A percentile compares a stretch with the other conserved stretches of the same genome.
Conservation (phyloP, 257 asterid genomes). For the Verbena officinalis region DNA sequence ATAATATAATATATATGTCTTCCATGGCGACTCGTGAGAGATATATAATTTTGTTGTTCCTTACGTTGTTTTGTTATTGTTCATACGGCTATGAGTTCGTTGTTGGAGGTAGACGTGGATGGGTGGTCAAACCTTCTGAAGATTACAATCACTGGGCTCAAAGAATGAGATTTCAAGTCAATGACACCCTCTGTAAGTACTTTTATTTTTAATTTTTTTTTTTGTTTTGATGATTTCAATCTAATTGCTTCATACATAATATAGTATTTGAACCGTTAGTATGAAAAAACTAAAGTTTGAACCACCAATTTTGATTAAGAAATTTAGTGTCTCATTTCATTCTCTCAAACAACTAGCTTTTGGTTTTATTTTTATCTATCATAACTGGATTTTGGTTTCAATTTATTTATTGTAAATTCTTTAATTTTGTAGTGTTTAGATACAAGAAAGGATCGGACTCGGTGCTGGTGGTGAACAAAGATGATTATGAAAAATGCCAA, state of each 20-base stretch:
- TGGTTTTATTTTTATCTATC: too few relatives aligned
- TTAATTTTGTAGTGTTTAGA: conserved; percentile 45
- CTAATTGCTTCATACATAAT: too few relatives aligned
- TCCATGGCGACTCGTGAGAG: conserved; percentile 45
- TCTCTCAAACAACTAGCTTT: too few relatives aligned
- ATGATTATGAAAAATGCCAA: conserved; percentile 48
- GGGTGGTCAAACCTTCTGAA: conserved; percentile 60
- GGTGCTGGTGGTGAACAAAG: conserved; percentile 56
- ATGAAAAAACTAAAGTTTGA: too few relatives aligned
- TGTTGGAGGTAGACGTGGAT: conserved; percentile 63
- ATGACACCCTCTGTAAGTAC: conserved; percentile 66
- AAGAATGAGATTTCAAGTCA: conserved; percentile 64
- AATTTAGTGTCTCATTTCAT: too few relatives aligned
- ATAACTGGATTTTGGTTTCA: too few relatives aligned
- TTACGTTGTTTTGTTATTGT: conserved; percentile 27
- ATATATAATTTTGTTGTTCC: conserved; percentile 15
- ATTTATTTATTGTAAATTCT: too few relatives aligned
- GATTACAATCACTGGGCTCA: conserved; percentile 58
- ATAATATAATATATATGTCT: too few relatives aligned
- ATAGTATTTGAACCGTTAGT: too few relatives aligned
- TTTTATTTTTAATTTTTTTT: not conserved
- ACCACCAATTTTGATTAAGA: too few relatives aligned
- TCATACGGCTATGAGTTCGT: conserved; percentile 45
- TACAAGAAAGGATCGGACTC: conserved; percentile 54
- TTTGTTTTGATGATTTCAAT: not conserved